Conservation (phyloP, 345 rosid genomes). For the Hevea brasiliensis region DNA sequence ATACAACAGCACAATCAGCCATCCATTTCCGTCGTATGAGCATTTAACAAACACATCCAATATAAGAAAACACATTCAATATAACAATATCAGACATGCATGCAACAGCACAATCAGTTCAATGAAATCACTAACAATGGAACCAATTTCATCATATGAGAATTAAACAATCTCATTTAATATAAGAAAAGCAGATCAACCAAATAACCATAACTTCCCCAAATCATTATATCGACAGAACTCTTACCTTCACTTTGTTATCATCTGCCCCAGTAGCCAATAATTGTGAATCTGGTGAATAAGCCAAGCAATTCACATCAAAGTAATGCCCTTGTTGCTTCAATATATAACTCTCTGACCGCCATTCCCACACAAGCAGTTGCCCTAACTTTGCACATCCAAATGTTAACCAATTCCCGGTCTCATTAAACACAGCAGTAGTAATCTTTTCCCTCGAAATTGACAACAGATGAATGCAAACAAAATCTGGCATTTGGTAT, state of each 20-base stretch:
- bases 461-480: conserved; percentile 79
- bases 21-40: too few relatives aligned
- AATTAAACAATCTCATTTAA: neutral
- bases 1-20: too few relatives aligned
- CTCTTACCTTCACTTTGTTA: conserved; percentile 98
- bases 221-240: too few relatives aligned
- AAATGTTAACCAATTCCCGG: conserved; percentile 93
- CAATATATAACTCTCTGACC: conserved; percentile 86
- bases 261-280: conserved; percentile 98
- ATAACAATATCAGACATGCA: too few relatives aligned
- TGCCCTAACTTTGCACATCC: conserved; percentile 96
- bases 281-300: conserved; percentile 90
- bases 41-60: too few relatives aligned
- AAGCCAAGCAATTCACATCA: conserved; percentile 83
- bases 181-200: neutral
- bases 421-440: conserved; percentile 73
- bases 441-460: conserved; percentile 90
- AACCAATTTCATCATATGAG: neutral
- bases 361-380: conserved; percentile 97
- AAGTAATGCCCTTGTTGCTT: conserved; percentile 99
- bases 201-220: too few relatives aligned
- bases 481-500: conserved; percentile 94
- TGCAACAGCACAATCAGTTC: neutral
- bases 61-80: too few relatives aligned
- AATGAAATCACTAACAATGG: neutral